These are phyloP conservation scores for Waltiozyma sp. DNA, from an alignment of 1,139 yeast genomes.

Conservation along the genomic window DNA sequence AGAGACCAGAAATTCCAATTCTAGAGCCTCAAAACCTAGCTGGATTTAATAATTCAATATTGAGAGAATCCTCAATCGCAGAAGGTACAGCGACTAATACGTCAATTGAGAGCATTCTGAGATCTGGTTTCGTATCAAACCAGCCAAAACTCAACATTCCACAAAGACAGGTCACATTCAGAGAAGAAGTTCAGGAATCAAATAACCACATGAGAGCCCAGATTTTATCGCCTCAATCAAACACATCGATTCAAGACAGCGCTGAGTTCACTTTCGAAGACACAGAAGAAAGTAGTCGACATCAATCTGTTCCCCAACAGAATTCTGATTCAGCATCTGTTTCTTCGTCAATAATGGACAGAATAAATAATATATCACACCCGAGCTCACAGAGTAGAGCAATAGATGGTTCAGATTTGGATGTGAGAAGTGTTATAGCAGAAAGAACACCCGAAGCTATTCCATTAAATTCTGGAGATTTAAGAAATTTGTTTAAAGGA, in stretches of 20 bases:
- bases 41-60: background rate
- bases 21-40: slow-evolving; percentile 2
- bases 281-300: background rate
- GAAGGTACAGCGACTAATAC: slow-evolving; percentile 4
- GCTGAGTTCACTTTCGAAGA: slow-evolving; percentile 1
- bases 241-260: slow-evolving; percentile 8
- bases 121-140: slow-evolving; percentile 6
- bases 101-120: slow-evolving; percentile 6
- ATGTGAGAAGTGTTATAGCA: background rate
- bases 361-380: background rate
- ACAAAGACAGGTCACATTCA: background rate
- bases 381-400: background rate
- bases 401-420: background rate
- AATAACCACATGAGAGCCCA: background rate
- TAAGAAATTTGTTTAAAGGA: slow-evolving; percentile 2
- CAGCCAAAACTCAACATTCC: background rate
- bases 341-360: slow-evolving; percentile 5
- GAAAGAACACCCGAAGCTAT: slow-evolving; percentile 5
- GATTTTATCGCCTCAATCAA: background rate
- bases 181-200: background rate
- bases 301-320: slow-evolving; percentile 1
- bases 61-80: background rate
- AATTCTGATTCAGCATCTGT: slow-evolving; percentile 2
- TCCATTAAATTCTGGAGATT: slow-evolving; percentile 7
- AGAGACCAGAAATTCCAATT: slow-evolving; percentile 12